Evolutionary conservation across 108 stramenopile species (phyloP).

Genomic region (Cyclotella choctawhatcheeana): DNA sequence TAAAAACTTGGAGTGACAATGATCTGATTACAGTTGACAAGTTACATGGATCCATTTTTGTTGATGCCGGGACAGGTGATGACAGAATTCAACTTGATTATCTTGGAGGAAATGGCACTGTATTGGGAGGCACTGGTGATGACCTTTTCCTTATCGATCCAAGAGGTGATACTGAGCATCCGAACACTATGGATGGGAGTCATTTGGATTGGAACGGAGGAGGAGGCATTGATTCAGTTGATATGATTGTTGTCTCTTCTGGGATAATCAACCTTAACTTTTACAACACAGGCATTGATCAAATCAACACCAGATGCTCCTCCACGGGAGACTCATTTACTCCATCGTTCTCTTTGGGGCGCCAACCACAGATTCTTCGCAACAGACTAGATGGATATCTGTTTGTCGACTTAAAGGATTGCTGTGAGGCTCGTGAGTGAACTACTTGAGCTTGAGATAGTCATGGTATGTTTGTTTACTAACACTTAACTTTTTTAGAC

Average conservation of each 20-base stretch:
- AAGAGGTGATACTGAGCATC: background rate
- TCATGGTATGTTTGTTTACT: too few relatives aligned
- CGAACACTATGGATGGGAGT: constrained; percentile 32
- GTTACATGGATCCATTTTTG: too few relatives aligned
- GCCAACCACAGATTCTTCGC: too few relatives aligned
- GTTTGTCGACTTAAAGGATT: too few relatives aligned
- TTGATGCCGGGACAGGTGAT: too few relatives aligned
- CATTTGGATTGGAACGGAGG: constrained; percentile 39
- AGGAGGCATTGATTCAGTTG: constrained; percentile 11
- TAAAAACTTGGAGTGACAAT: constrained; percentile 5
- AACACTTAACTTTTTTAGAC: background rate
- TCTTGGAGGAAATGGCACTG: constrained; percentile 20
- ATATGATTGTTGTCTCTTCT: constrained; percentile 25
- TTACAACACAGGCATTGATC: constrained; percentile 15
- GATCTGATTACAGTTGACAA: constrained; percentile 21
- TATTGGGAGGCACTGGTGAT: constrained; percentile 25
- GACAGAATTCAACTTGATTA: too few relatives aligned
- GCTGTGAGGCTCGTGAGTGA: background rate
- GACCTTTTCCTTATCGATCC: constrained; percentile 37
- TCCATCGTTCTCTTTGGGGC: too few relatives aligned
- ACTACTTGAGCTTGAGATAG: background rate
- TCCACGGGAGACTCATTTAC: too few relatives aligned
- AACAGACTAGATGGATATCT: too few relatives aligned
- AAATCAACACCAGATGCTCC: constrained; percentile 31
- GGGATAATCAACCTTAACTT: constrained; percentile 32